Percentiles rank a stretch among this genome's conserved stretches.
Conservation (phyloP, 2,329 filamentous ascomycete species). For the Venturia pyrina region DNA sequence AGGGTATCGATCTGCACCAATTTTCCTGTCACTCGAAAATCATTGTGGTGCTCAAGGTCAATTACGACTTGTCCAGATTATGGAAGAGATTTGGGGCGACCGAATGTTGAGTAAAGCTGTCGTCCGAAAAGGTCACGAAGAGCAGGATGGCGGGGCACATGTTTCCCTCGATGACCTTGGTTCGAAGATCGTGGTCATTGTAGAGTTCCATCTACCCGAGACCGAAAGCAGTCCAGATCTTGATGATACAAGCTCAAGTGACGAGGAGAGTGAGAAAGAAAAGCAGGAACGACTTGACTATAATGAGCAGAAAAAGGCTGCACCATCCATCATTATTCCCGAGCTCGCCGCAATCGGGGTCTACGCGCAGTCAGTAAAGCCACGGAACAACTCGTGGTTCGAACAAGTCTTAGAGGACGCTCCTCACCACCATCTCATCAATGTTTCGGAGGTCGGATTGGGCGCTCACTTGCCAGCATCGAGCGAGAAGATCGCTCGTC, state of each 20-base stretch:
- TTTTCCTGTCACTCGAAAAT: constrained; percentile 92
- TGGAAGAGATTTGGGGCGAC: constrained; percentile 71
- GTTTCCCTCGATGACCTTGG: constrained; percentile 70
- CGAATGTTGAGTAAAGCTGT: constrained; percentile 69
- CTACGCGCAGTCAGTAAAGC: constrained; percentile 66
- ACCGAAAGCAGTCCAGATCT: constrained; percentile 40
- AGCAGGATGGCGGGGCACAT: constrained; percentile 50
- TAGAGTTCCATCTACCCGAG: constrained; percentile 64
- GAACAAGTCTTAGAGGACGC: constrained; percentile 47
- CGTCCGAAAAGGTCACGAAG: constrained; percentile 42
- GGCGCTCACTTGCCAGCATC: constrained; percentile 39
- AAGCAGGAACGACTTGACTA: constrained; percentile 76
- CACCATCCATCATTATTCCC: constrained; percentile 45
- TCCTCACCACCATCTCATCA: constrained; percentile 57
- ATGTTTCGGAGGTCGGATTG: constrained; percentile 56
- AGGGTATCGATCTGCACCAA: constrained; percentile 75
- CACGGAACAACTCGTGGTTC: constrained; percentile 69
- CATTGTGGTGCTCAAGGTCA: constrained; percentile 83
- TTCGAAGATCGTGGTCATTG: constrained; percentile 81
- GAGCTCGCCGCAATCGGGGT: constrained; percentile 80
- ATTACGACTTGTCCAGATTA: constrained; percentile 76
- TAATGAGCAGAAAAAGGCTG: constrained; percentile 40
- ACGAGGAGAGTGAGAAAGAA: constrained; percentile 49
- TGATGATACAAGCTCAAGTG: constrained; percentile 29
- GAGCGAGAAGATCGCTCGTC: constrained; percentile 45